phyloP scores from a whole-genome alignment of 192 early-diverging fungal genomes.

The Coemansia sp. region DNA sequence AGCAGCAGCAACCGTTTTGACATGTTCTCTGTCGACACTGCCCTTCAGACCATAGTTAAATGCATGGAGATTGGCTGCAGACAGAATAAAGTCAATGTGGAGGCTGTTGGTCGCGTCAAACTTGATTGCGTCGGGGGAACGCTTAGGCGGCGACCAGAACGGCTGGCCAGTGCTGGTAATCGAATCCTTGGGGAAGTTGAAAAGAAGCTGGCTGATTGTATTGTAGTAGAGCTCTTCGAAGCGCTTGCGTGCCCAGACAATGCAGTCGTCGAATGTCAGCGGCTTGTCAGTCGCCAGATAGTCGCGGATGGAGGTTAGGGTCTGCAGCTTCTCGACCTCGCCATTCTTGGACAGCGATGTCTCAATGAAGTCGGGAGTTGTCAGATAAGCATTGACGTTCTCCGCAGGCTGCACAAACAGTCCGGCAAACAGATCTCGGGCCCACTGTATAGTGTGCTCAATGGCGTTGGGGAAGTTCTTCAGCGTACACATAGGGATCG shows the following conservation, averaged over 20 bases:
- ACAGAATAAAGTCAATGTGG: constrained; percentile 89
- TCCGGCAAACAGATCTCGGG: constrained; percentile 94
- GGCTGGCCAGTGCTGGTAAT: constrained; percentile 81
- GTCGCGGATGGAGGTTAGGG: constrained; percentile 70
- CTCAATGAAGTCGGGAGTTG: constrained; percentile 82
- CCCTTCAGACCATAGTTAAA: constrained; percentile 95
- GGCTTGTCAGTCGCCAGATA: constrained; percentile 81
- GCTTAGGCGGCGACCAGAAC: constrained; percentile 98
- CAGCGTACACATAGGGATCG: constrained; percentile 85
- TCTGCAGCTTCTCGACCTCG: constrained; percentile 72
- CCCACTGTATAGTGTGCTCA: constrained; percentile 93
- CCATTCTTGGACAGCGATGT: constrained; percentile 69
- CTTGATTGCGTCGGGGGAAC: constrained; percentile 78
- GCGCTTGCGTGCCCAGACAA: constrained; percentile 85
- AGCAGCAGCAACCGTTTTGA: constrained; percentile 61
- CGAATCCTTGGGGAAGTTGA: constrained; percentile 95
- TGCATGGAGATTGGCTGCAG: constrained; percentile 91
- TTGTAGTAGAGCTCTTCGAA: constrained; percentile 96
- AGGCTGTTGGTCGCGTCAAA: constrained; percentile 71
- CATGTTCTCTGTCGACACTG: constrained; percentile 70
- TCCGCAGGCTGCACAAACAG: constrained; percentile 90
- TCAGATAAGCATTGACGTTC: constrained; percentile 92
- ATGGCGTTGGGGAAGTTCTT: constrained; percentile 91
- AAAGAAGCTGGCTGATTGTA: constrained; percentile 90
- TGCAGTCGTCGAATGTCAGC: constrained; percentile 86